Evolutionary conservation across 176 grass and related monocot species (phyloP).

Genomic region (Carex littledalei): DNA sequence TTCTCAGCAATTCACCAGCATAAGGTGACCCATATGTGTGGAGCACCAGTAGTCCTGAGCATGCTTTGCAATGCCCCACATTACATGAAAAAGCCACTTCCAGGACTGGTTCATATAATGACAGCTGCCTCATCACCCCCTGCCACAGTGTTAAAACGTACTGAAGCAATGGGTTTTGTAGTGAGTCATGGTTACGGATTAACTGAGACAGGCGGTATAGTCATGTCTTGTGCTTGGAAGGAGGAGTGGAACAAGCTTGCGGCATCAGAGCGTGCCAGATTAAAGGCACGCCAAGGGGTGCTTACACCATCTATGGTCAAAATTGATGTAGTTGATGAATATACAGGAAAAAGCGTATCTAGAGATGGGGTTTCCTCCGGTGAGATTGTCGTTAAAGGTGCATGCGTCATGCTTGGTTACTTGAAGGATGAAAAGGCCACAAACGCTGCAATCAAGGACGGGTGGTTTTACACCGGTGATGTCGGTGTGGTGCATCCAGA

Average conservation of each 20-base stretch:
- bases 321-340: constrained; percentile 42
- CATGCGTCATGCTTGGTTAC: constrained; percentile 58
- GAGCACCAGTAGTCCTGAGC: constrained; percentile 82
- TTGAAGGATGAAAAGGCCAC: constrained; percentile 44
- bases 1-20: constrained; percentile 38
- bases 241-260: constrained; percentile 51
- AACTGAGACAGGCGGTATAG: constrained; percentile 50
- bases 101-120: constrained; percentile 37
- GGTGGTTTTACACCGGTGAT: constrained; percentile 92
- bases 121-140: constrained; percentile 78
- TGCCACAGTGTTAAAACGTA: constrained; percentile 42
- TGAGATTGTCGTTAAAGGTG: constrained; percentile 62
- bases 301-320: constrained; percentile 32
- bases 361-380: constrained; percentile 52
- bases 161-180: constrained; percentile 61
- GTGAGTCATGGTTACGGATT: constrained; percentile 79
- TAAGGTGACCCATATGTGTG: constrained; percentile 62
- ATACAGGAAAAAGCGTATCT: constrained; percentile 40
- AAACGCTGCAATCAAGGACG: constrained; percentile 25
- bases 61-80: constrained; percentile 71
- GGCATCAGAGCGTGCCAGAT: constrained; percentile 48
- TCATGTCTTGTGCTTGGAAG: constrained; percentile 76
- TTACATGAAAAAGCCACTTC: constrained; percentile 29
- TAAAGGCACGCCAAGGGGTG: constrained; percentile 83
- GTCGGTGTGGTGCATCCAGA: constrained; percentile 72